phyloP scores from a whole-genome alignment of 2,329 filamentous ascomycete species.

The Hypoxylon sp. region DNA sequence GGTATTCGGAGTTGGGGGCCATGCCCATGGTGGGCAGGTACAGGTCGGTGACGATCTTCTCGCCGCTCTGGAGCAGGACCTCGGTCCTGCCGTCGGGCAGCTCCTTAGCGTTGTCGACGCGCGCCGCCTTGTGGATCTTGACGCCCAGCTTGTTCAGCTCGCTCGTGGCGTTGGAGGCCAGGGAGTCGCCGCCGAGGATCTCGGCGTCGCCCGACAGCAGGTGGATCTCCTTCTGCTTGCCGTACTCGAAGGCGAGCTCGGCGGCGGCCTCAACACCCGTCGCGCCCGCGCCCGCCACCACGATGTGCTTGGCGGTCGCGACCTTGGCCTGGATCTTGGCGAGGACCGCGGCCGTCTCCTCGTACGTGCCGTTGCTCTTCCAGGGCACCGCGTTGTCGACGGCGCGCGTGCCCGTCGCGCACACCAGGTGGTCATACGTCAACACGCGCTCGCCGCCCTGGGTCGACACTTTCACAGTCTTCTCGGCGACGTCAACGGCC shows the following conservation, averaged over 20 bases:
- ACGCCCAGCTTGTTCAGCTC: slow-evolving; percentile 68
- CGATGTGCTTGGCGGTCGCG: slow-evolving; percentile 61
- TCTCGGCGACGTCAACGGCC: slow-evolving; percentile 54
- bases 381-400: slow-evolving; percentile 59
- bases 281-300: slow-evolving; percentile 67
- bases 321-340: slow-evolving; percentile 57
- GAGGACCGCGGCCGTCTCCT: slow-evolving; percentile 58
- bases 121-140: slow-evolving; percentile 57
- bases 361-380: slow-evolving; percentile 63
- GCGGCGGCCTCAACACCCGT: slow-evolving; percentile 68
- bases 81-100: slow-evolving; percentile 60
- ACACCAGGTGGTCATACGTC: slow-evolving; percentile 67
- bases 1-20: slow-evolving; percentile 65
- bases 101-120: slow-evolving; percentile 53
- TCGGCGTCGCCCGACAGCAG: slow-evolving; percentile 58
- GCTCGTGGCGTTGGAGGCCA: slow-evolving; percentile 56
- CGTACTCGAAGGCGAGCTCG: slow-evolving; percentile 65
- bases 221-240: slow-evolving; percentile 61
- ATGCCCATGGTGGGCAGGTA: slow-evolving; percentile 69
- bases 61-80: slow-evolving; percentile 60
- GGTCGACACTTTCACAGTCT: slow-evolving; percentile 57
- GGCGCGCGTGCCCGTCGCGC: slow-evolving; percentile 66
- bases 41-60: slow-evolving; percentile 64
- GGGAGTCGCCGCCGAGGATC: slow-evolving; percentile 59
- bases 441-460: slow-evolving; percentile 52